phyloP scores from a whole-genome alignment of 495 filamentous ascomycete genomes.

The Cetradonia linearis region DNA sequence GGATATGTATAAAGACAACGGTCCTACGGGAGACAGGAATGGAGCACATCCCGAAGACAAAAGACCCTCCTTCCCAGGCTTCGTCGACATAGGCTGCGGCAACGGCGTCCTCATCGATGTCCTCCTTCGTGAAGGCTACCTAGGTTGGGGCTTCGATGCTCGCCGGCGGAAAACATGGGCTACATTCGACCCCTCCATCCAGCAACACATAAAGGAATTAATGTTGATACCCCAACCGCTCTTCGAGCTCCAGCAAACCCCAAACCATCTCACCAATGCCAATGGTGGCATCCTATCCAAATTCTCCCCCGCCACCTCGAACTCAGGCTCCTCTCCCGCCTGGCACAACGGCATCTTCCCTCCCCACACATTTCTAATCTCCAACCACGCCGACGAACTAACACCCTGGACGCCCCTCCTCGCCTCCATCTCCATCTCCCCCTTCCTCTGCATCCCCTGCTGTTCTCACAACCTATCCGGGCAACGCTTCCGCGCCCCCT shows the following conservation, averaged over 20 bases:
- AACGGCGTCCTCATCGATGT: slow-evolving; percentile 90
- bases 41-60: slow-evolving; percentile 13
- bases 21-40: slow-evolving; percentile 15
- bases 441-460: slow-evolving; percentile 88
- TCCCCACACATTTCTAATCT: slow-evolving; percentile 77
- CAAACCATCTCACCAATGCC: slow-evolving; percentile 1
- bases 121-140: slow-evolving; percentile 70
- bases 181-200: slow-evolving; percentile 49
- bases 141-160: slow-evolving; percentile 86
- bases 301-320: background rate
- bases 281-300: slow-evolving; percentile 17
- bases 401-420: slow-evolving; percentile 93
- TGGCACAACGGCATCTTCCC: slow-evolving; percentile 63
- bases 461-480: slow-evolving; percentile 85
- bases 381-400: slow-evolving; percentile 92
- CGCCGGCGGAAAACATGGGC: slow-evolving; percentile 72
- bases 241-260: slow-evolving; percentile 7
- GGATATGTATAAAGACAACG: slow-evolving; percentile 56
- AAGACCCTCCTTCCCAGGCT: slow-evolving; percentile 57
- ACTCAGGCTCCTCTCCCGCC: slow-evolving; percentile 15
- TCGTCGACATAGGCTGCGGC: slow-evolving; percentile 92
- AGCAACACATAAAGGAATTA: slow-evolving; percentile 52
- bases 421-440: slow-evolving; percentile 58
- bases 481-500: slow-evolving; percentile 56
- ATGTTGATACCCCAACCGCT: slow-evolving; percentile 63